Evolutionary conservation across 768 basidiomycete genomes (phyloP), one percentile per base, ranked within the genome.

Genomic region (Trametes meyenii): DNA sequence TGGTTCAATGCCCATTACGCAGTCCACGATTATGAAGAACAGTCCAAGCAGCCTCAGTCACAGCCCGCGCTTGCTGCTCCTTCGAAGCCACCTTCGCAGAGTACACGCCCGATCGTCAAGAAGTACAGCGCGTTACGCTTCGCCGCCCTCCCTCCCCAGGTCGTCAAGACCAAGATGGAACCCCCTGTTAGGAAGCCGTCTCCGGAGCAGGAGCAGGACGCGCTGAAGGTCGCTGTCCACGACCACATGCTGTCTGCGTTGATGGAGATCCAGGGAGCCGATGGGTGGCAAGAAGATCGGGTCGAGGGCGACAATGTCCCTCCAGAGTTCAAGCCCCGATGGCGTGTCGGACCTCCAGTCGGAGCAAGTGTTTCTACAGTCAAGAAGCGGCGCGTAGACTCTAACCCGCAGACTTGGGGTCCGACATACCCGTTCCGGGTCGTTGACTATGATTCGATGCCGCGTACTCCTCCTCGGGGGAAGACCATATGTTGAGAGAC

Each of bases 1-100:
- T 52, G 40, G 50, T 52, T 59, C 58, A 24, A 51, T 10, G 58
- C 58, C 4, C 49, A 46, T 24, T 59, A 59, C 23, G 21, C 23
- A 7, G 58, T 59, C 33, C 8, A 19, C 6, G 12, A 3, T 10
- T 46, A 55, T n/a, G 23, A 19, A 13, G 19, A 7, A 26, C 19
- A 21, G n/a, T 40, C 13, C 21, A 35, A 23, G 39, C 4, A 2
- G 35, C 4, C 26, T 4, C 11, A 14, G 49, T 7, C 11, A 14
- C 26, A 17, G 19, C 26, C 49, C 12, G 17, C 21, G 2, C 12
- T 16, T 3, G 5, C 19, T 12, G 17, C 29, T 7, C 49, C 29
- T 8, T 17, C 19, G 33, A 8, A 14, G 29, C 16, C 11, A 17
- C 26, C 29, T 5, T 16, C 26, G 33, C n/a, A 0, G 49, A 35